Percentiles rank a stretch among this genome's conserved stretches.
Evolutionary conservation across 2,329 filamentous ascomycete genomes (phyloP).

Genomic region (Trichoderma hamatum): DNA sequence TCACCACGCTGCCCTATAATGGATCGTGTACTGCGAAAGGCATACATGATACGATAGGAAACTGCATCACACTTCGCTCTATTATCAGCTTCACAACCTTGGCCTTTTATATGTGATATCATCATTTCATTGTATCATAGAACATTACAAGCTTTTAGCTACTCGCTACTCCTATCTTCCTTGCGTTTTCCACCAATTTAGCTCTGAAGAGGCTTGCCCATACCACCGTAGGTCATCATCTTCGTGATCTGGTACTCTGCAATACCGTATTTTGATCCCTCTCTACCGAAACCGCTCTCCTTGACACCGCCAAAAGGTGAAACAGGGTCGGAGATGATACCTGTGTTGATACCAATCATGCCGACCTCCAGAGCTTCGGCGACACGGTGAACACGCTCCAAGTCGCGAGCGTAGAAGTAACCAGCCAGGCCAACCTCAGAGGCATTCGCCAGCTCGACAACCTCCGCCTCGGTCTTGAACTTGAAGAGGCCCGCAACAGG

Average conservation of each 20-base stretch:
- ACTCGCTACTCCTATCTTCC: neutral
- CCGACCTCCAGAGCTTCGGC: conserved; percentile 77
- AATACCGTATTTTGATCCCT: conserved; percentile 77
- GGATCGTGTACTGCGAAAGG: neutral
- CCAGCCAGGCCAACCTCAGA: conserved; percentile 87
- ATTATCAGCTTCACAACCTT: neutral
- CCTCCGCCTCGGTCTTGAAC: conserved; percentile 87
- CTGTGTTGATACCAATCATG: conserved; percentile 86
- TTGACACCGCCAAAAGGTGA: conserved; percentile 79
- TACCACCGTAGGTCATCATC: conserved; percentile 59
- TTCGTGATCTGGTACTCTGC: conserved; percentile 77
- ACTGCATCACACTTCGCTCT: neutral
- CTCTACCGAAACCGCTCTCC: conserved; percentile 77
- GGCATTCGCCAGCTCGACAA: conserved; percentile 78
- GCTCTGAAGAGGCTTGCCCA: conserved; percentile 58
- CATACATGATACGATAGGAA: neutral
- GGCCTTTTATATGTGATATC: neutral
- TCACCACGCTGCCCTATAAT: neutral
- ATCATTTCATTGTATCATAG: conserved; percentile 13
- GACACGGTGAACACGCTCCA: conserved; percentile 62
- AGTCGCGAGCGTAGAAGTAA: conserved; percentile 81
- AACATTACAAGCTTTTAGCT: neutral
- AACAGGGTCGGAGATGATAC: conserved; percentile 62
- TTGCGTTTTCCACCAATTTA: conserved; percentile 31
- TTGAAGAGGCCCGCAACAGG: conserved; percentile 88